Conservation (phyloP, 2,329 filamentous ascomycete genomes). For the Fusarium sp. region DNA sequence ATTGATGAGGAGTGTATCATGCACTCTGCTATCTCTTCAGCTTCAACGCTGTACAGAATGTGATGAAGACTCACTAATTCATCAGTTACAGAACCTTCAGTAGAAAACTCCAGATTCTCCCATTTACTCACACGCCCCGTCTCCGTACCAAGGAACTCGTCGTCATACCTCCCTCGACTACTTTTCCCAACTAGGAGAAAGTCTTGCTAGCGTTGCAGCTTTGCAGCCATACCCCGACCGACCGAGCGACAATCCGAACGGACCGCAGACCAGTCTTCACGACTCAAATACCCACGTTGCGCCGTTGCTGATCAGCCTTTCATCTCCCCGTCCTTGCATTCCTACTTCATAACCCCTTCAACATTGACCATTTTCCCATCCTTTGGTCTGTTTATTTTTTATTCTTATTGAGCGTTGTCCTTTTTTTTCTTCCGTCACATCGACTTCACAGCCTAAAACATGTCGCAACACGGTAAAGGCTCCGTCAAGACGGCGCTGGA, state of each 20-base stretch:
- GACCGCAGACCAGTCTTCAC: conserved; percentile 18
- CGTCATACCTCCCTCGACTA: conserved; percentile 36
- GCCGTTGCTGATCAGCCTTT: conserved; percentile 23
- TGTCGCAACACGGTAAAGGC: conserved; percentile 39
- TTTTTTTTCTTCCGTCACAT: not conserved
- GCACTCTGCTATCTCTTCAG: not conserved
- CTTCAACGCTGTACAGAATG: too few species aligned
- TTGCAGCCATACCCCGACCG: conserved; percentile 44
- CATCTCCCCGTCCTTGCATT: conserved; percentile 36
- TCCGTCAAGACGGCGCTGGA: conserved; percentile 48
- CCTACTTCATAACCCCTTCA: not conserved
- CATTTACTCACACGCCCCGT: not conserved
- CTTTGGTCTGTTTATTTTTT: not conserved
- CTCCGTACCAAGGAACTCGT: conserved; percentile 20
- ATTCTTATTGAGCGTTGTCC: conserved; percentile 12
- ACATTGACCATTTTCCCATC: not conserved
- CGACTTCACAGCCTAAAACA: conserved; percentile 2
- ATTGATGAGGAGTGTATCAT: not conserved
- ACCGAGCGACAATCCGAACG: conserved; percentile 49
- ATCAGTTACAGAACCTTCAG: not conserved
- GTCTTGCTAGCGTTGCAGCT: conserved; percentile 37
- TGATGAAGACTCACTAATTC: not conserved
- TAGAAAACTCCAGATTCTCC: not conserved
- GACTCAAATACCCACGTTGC: conserved; percentile 34
- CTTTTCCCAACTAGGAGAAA: conserved; percentile 45